Base-by-base conservation (phyloP, 108 stramenopile genomes). In the Cyclotella choctawhatcheeana region DNA sequence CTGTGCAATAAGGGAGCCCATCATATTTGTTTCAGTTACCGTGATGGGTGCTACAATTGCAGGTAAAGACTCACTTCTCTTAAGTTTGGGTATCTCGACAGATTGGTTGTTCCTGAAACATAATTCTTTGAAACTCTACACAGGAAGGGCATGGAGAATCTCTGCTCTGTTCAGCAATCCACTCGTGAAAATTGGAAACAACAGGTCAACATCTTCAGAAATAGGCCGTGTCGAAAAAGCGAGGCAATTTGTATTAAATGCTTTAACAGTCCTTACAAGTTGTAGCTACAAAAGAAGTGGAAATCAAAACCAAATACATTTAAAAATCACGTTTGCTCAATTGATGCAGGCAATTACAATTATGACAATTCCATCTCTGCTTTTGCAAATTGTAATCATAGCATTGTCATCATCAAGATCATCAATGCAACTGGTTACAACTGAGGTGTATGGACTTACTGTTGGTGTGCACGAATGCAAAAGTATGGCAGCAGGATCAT, bases 81-180 rank as follows among this genome's bases (percentile, higher is more conserved):
- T 10, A 12, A 10, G 37, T 40, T 10, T 12, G 37, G 8, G 8
- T 40, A 40, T 40, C n/a, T n/a, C n/a, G n/a, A n/a, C n/a, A n/a
- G n/a, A n/a, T n/a, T n/a, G n/a, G n/a, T n/a, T n/a, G n/a, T n/a
- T n/a, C n/a, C n/a, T n/a, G n/a, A n/a, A n/a, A 40, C 37, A 40
- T 40, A 10, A 40, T 40, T 40, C 6, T 40, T 40, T 40, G 37
- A 40, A 40, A 40, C 6, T 40, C 12, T 40, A 10, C 12, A 40
- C 14, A 37, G 60, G 60, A 6, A 18, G 60, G n/a, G 60, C 35
- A 2, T 61, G 60, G 60, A 61, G 60, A 37, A 61, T 61, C 14
- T 24, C 22, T 18, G 37, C 37, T 1, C 37, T 61, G 60, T 21
- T 34, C 22, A 61, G 22, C 25, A 61, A 32, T 37, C 30, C 18